Percentiles rank a stretch among this genome's conserved stretches.
Evolutionary conservation across 106 monocot genomes (phyloP).

Genomic region (Dendrobium chrysotoxum): DNA sequence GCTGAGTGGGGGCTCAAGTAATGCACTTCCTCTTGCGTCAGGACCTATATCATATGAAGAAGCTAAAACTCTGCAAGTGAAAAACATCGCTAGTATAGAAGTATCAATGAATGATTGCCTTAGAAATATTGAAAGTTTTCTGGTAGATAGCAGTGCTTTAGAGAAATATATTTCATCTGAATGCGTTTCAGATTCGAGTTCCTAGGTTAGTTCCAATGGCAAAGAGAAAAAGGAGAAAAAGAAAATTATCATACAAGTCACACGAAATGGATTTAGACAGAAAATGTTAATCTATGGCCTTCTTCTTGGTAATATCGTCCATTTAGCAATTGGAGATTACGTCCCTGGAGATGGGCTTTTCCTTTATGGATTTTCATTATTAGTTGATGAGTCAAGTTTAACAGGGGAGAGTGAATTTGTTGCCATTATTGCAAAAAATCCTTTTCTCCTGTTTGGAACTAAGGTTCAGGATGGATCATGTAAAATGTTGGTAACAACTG

Average conservation of each 20-base stretch:
- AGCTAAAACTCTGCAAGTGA: not conserved
- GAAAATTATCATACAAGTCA: no score
- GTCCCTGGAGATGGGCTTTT: conserved; percentile 34
- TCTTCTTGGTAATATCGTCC: conserved; percentile 35
- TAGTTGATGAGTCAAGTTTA: conserved; percentile 33
- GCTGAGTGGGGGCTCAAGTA: not conserved
- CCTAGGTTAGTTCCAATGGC: conserved; percentile 10
- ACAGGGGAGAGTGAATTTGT: conserved; percentile 37
- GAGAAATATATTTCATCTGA: conserved; percentile 15
- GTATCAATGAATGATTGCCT: conserved; percentile 9
- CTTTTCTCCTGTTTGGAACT: conserved; percentile 36
- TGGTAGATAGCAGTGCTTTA: conserved; percentile 16
- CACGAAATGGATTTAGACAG: conserved; percentile 36
- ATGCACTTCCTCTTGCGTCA: conserved; percentile 2
- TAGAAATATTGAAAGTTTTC: not conserved
- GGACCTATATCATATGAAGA: not conserved
- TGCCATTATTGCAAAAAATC: conserved; percentile 17
- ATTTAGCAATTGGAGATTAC: conserved; percentile 35
- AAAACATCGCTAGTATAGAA: not conserved
- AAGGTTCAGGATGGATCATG: conserved; percentile 42
- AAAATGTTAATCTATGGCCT: conserved; percentile 32
- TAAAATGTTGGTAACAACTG: conserved; percentile 34
- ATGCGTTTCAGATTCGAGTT: conserved; percentile 3
- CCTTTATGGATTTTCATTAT: conserved; percentile 25
- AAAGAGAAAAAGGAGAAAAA: not conserved